Evolutionary conservation across 208 protist genomes (phyloP).

Genomic region (Endotrypanum monterogeii): DNA sequence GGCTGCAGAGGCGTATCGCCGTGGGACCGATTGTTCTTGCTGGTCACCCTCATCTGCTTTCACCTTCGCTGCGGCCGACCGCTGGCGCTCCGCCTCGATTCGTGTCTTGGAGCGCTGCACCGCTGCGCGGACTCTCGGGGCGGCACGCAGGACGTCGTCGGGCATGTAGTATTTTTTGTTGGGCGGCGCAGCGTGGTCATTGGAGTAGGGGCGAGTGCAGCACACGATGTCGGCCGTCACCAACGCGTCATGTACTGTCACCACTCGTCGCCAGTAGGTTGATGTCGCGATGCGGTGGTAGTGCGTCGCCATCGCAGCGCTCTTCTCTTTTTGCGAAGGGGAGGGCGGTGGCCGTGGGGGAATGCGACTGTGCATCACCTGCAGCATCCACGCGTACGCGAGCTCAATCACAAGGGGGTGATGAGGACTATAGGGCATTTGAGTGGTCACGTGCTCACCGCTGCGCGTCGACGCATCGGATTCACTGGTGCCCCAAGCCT

Average conservation of each 20-base stretch:
- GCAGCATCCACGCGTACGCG: conserved; percentile 55
- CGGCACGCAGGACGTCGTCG: conserved; percentile 26
- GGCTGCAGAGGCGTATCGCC: conserved; percentile 5
- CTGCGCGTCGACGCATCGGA: not conserved
- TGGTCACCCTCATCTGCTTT: not conserved
- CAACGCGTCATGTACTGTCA: conserved; percentile 24
- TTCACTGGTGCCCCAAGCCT: not conserved
- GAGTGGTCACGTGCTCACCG: not conserved
- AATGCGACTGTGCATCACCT: conserved; percentile 22
- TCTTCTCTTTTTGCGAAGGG: not conserved
- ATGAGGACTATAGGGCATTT: not conserved
- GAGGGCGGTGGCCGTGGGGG: conserved; percentile 15
- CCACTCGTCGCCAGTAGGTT: conserved; percentile 18
- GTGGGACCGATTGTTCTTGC: not conserved
- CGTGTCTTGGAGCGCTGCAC: conserved; percentile 31
- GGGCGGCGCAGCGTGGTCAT: not conserved
- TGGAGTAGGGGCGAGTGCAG: conserved; percentile 6
- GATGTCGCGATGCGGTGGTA: conserved; percentile 12
- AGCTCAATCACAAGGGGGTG: conserved; percentile 62
- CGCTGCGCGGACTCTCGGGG: conserved; percentile 46
- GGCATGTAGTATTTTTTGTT: conserved; percentile 33
- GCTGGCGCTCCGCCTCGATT: conserved; percentile 18
- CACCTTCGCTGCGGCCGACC: not conserved
- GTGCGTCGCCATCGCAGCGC: not conserved
- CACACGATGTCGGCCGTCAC: conserved; percentile 8